Evolutionary conservation across 805 yeast species (phyloP), one percentile per base, ranked within the genome.

Genomic region (Wickerhamiella lipophila): DNA sequence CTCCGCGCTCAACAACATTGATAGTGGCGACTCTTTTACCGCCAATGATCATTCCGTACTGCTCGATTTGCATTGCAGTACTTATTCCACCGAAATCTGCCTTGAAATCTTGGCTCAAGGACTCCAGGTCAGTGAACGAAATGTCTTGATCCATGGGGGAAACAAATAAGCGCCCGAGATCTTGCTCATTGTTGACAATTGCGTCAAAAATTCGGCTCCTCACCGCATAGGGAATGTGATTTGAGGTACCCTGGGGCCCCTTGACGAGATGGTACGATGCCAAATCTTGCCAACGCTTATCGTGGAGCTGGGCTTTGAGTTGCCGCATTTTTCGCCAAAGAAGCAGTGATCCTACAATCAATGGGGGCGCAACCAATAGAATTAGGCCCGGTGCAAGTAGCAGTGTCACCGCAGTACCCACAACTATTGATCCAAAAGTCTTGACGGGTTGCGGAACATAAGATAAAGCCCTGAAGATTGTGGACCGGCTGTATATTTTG

Each of bases 371-470:
- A n/a, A 49, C 36, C 5, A 49, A 25, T n/a, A 49, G 7, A 8
- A 49, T 30, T 6, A 49, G 32, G 4, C 44, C 51, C 3, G 51
- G 51, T 3, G 51, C 49, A 2, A 44, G 18, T 5, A 49, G 18
- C 5, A 43, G 34, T 2, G 44, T n/a, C 6, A 39, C 32, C 4
- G 42, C 49, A 2, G 51, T 39, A 1, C 46, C 48, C 22, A 23
- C 18, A 9, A 34, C 35, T 6, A 49, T 30, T 12, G 42, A 21
- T 15, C 45, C 45, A 26, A 49, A 49, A 8, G 44, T 44, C 42
- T 49, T 49, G 26, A 49, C 21, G 7, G 51, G 49, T 26, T 44
- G 49, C 19, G 51, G 51, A 11, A 44, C n/a, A 15, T 36, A 19
- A 15, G 25, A 30, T 21, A 49, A 29, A 15, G 12, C 19, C 16